A percentile compares a stretch with the other conserved stretches of the same genome.
phyloP scores from a whole-genome alignment of 768 basidiomycete species.

The Crucibulum laeve region DNA sequence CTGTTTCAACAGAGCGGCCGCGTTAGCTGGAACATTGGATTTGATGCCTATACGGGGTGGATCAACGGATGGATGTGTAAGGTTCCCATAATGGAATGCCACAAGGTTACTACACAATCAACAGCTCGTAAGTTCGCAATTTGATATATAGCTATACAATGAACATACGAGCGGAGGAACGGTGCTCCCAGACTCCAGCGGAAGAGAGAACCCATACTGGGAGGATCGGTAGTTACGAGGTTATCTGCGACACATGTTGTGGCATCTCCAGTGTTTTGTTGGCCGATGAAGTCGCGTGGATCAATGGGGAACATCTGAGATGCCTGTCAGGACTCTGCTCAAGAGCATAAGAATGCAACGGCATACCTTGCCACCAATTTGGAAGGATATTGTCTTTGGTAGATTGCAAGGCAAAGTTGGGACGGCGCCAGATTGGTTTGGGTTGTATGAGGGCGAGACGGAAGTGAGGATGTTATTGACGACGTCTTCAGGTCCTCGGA shows the following conservation, averaged over 20 bases:
- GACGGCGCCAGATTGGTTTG: constrained; percentile 14
- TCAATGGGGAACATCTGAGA: constrained; percentile 58
- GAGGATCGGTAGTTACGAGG: constrained; percentile 58
- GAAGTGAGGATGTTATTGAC: constrained; percentile 40
- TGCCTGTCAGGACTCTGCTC: constrained; percentile 1
- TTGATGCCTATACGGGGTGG: constrained; percentile 66
- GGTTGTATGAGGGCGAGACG: constrained; percentile 30
- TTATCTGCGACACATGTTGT: constrained; percentile 49
- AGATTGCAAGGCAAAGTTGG: constrained; percentile 43
- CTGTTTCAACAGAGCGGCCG: constrained; percentile 28
- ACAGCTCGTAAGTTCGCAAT: background rate
- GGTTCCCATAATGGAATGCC: constrained; percentile 69
- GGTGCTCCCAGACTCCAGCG: constrained; percentile 74
- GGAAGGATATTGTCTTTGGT: constrained; percentile 54
- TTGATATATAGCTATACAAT: background rate
- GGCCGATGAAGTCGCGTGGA: constrained; percentile 62
- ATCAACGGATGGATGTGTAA: constrained; percentile 61
- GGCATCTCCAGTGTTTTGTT: constrained; percentile 26
- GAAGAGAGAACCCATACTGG: constrained; percentile 45
- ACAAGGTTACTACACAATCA: constrained; percentile 48
- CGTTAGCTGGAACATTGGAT: constrained; percentile 57
- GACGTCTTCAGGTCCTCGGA: constrained; percentile 69
- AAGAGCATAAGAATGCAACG: background rate
- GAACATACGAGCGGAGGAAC: constrained; percentile 64
- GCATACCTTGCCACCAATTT: constrained; percentile 54